These are phyloP conservation scores for Aspergillus sp. DNA, from an alignment of 2,329 filamentous ascomycete genomes.

Conservation along the genomic window DNA sequence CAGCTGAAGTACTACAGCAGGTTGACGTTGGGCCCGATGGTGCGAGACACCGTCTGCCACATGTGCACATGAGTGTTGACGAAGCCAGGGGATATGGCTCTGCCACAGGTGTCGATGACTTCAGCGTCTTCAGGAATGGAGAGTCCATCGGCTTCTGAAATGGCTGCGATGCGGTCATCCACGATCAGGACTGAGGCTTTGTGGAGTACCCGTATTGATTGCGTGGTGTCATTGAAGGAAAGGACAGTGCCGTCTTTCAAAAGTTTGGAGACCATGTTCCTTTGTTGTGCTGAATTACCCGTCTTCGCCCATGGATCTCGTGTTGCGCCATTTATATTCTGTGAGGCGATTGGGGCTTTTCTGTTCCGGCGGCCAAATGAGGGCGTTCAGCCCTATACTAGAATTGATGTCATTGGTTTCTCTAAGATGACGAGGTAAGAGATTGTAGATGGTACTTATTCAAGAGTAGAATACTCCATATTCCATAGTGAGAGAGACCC, in stretches of 20 bases:
- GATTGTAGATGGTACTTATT: no score
- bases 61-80: constrained; percentile 29
- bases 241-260: neutral
- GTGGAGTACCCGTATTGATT: neutral
- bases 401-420: no score
- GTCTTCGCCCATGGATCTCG: no score
- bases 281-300: no score
- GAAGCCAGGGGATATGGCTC: neutral
- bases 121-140: neutral
- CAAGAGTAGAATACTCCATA: no score
- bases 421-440: no score
- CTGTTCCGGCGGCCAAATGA: no score
- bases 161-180: neutral
- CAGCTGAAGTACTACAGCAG: constrained; percentile 41
- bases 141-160: neutral
- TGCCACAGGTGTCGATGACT: neutral
- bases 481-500: no score
- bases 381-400: no score
- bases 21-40: constrained; percentile 45
- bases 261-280: neutral
- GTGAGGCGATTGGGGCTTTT: no score
- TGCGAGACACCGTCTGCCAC: constrained; percentile 51
- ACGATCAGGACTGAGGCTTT: neutral
- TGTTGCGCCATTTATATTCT: no score
- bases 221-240: neutral